Evolutionary conservation across 345 rosid genomes (phyloP).

Genomic region (Toxicodendron radicans): DNA sequence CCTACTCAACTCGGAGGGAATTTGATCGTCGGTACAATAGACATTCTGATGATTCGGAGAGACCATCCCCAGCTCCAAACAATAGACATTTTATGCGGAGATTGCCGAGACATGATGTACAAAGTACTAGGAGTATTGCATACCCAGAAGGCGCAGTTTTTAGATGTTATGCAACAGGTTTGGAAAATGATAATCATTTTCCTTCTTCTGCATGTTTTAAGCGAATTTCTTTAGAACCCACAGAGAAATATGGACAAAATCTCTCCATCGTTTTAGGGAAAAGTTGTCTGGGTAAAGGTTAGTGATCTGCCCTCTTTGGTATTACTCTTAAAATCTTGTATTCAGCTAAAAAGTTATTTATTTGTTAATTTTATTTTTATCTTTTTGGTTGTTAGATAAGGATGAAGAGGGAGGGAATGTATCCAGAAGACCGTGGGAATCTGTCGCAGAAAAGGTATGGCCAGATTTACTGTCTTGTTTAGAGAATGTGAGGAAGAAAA

Average conservation of each 20-base stretch:
- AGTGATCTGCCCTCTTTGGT: not conserved
- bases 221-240: constrained; percentile 33
- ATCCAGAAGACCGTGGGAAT: constrained; percentile 35
- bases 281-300: constrained; percentile 25
- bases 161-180: constrained; percentile 52
- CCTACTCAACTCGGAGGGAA: too few species aligned
- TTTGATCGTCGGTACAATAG: too few species aligned
- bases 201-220: constrained; percentile 35
- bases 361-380: constrained; percentile 1
- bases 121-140: not conserved
- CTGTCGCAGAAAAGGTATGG: constrained; percentile 43
- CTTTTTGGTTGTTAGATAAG: constrained; percentile 8
- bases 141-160: constrained; percentile 34
- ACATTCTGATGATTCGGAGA: too few species aligned
- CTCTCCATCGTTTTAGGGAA: constrained; percentile 36
- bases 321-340: not conserved
- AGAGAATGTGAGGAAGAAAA: constrained; percentile 32
- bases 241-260: constrained; percentile 32
- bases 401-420: constrained; percentile 15
- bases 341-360: too few species aligned
- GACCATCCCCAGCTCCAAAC: too few species aligned
- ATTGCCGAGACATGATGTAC: not conserved
- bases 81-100: not conserved
- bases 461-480: constrained; percentile 46
- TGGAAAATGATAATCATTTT: constrained; percentile 33